phyloP scores from a whole-genome alignment of 257 asterid genomes.

The Apocynum venetum region DNA sequence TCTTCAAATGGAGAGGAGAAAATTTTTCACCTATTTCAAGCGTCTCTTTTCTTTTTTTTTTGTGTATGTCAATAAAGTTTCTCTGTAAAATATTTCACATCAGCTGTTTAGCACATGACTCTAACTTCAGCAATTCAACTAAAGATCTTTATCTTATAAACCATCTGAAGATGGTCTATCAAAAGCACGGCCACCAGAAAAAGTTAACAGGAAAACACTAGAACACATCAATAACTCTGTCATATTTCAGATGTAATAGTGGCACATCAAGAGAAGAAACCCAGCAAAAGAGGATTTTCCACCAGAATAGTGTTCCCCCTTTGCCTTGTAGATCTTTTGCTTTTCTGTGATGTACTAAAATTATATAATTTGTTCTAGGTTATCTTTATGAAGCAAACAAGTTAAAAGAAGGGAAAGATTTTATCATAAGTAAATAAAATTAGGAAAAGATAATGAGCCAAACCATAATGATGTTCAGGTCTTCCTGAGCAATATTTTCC shows the following conservation, averaged over 20 bases:
- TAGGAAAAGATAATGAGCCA: background rate
- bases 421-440: background rate
- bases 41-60: background rate
- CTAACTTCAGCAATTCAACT: background rate
- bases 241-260: background rate
- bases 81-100: background rate
- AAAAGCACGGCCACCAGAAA: background rate
- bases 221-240: background rate
- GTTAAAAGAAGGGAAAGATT: background rate
- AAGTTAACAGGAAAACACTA: background rate
- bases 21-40: background rate
- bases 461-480: conserved; percentile 82
- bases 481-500: conserved; percentile 90
- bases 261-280: background rate
- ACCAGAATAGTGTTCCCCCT: background rate
- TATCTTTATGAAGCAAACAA: background rate
- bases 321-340: background rate
- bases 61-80: background rate
- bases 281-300: background rate
- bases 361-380: background rate
- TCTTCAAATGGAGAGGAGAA: background rate
- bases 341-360: background rate
- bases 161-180: background rate
- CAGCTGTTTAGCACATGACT: background rate
- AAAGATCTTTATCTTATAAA: background rate